Evolutionary conservation across 352 stramenopile genomes (phyloP).

Genomic region (Phytopythium montanum): DNA sequence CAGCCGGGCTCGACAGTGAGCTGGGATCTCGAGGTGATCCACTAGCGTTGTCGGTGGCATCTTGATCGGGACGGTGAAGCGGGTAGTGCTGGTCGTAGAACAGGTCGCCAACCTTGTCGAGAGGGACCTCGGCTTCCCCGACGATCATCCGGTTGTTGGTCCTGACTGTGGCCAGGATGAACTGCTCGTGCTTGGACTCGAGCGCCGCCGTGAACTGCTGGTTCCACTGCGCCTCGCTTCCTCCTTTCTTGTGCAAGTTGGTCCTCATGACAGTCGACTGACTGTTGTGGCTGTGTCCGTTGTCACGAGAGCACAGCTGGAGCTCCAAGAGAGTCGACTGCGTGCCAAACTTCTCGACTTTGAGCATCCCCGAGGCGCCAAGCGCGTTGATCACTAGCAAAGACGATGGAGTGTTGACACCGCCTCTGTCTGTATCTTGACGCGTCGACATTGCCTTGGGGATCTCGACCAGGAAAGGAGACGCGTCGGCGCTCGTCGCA

Average conservation of each 20-base stretch:
- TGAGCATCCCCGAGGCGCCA: slow-evolving; percentile 46
- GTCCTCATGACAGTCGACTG: slow-evolving; percentile 42
- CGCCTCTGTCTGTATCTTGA: slow-evolving; percentile 7
- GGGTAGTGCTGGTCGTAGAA: slow-evolving; percentile 67
- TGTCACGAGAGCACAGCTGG: slow-evolving; percentile 19
- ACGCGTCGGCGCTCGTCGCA: slow-evolving; percentile 10
- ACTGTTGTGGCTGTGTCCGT: slow-evolving; percentile 9
- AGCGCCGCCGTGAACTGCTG: slow-evolving; percentile 65
- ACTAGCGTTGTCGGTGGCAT: slow-evolving; percentile 9
- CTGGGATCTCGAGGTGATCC: background rate
- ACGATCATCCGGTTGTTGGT: slow-evolving; percentile 67
- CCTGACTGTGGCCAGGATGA: slow-evolving; percentile 51
- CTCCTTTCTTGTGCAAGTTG: slow-evolving; percentile 72
- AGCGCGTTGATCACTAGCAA: slow-evolving; percentile 58
- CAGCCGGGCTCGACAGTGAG: slow-evolving; percentile 9
- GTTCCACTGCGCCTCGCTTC: slow-evolving; percentile 81
- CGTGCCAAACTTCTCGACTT: slow-evolving; percentile 75
- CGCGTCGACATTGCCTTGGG: background rate
- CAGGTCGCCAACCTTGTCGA: slow-evolving; percentile 35
- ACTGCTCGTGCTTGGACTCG: slow-evolving; percentile 45
- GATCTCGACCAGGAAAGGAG: slow-evolving; percentile 10
- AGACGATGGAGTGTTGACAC: background rate
- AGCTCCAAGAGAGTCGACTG: slow-evolving; percentile 74
- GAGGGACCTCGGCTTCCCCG: slow-evolving; percentile 44
- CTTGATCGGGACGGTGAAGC: slow-evolving; percentile 31